These are phyloP conservation scores for Aspergillus sp. DNA, from an alignment of 2,329 filamentous ascomycete species.

Conservation along the genomic window DNA sequence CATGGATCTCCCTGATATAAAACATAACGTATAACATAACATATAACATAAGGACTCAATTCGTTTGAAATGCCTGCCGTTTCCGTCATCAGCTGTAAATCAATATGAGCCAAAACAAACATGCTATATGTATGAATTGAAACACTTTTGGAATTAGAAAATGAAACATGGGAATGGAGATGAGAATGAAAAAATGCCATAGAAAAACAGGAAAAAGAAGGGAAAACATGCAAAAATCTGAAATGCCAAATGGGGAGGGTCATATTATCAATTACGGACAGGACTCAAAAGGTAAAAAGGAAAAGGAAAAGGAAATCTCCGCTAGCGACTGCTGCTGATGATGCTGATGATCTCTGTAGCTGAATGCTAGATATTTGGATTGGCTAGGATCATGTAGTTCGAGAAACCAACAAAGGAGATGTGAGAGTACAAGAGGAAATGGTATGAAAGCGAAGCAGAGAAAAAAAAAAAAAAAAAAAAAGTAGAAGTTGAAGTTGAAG, in stretches of 20 bases:
- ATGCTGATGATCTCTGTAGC: conserved; percentile 11
- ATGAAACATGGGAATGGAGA: too few species aligned
- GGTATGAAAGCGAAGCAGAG: conserved; percentile 19
- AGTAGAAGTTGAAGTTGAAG: conserved; percentile 10
- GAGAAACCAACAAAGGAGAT: conserved; percentile 26
- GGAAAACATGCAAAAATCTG: conserved; percentile 1
- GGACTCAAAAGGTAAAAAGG: conserved; percentile 1
- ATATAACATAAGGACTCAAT: too few species aligned
- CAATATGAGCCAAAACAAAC: too few species aligned
- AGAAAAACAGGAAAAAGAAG: not conserved
- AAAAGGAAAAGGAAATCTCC: conserved; percentile 1
- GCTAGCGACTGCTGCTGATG: conserved; percentile 1
- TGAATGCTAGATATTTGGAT: conserved; percentile 26
- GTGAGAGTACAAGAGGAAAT: conserved; percentile 27
- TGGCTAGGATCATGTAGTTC: conserved; percentile 29
- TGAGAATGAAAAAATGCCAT: too few species aligned
- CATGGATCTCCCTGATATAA: too few species aligned
- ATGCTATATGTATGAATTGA: too few species aligned
- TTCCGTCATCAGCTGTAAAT: too few species aligned
- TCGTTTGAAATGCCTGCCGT: too few species aligned
- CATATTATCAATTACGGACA: conserved; percentile 14
- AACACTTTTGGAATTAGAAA: too few species aligned
- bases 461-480: conserved; percentile 14
- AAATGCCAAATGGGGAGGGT: conserved; percentile 1
- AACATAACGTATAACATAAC: too few species aligned